These are phyloP conservation scores for Podospora australis DNA, from an alignment of 495 filamentous ascomycete species.

Conservation along the genomic window DNA sequence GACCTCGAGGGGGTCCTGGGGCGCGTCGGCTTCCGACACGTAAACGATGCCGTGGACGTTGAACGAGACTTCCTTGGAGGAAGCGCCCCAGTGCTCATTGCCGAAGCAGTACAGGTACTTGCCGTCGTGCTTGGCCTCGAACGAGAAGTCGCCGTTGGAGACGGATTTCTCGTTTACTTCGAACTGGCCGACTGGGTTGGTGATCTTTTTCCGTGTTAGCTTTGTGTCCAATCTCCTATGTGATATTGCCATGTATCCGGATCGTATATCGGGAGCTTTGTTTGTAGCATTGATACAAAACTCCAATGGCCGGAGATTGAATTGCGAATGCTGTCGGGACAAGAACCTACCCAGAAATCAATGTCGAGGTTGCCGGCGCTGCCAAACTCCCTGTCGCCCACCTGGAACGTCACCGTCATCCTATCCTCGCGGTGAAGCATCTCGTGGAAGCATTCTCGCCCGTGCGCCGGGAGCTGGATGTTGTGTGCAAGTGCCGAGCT, in stretches of 20 bases:
- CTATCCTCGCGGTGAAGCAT: constrained; percentile 83
- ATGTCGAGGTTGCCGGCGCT: constrained; percentile 90
- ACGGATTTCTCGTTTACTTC: constrained; percentile 70
- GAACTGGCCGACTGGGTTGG: constrained; percentile 68
- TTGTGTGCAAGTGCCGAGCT: constrained; percentile 71
- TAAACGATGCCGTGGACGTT: constrained; percentile 99
- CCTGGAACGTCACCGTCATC: constrained; percentile 98
- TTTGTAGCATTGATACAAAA: constrained; percentile 25
- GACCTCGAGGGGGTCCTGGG: constrained; percentile 80
- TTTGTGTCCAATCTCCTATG: too few relatives aligned
- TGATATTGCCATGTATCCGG: too few relatives aligned
- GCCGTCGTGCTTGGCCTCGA: constrained; percentile 78
- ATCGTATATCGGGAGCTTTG: too few relatives aligned
- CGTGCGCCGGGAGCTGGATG: constrained; percentile 86
- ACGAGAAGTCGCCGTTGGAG: constrained; percentile 88
- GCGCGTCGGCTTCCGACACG: constrained; percentile 78
- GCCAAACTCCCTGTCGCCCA: constrained; percentile 94
- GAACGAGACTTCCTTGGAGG: constrained; percentile 94
- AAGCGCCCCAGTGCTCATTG: constrained; percentile 90
- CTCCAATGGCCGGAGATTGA: background rate
- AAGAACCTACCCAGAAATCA: constrained; percentile 84
- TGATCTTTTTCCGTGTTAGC: too few relatives aligned
- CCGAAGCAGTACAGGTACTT: constrained; percentile 97
- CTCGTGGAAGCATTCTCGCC: constrained; percentile 97
- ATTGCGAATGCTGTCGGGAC: constrained; percentile 2